phyloP scores from a whole-genome alignment of 176 grass and related monocot species.

The Phyllostachys edulis region DNA sequence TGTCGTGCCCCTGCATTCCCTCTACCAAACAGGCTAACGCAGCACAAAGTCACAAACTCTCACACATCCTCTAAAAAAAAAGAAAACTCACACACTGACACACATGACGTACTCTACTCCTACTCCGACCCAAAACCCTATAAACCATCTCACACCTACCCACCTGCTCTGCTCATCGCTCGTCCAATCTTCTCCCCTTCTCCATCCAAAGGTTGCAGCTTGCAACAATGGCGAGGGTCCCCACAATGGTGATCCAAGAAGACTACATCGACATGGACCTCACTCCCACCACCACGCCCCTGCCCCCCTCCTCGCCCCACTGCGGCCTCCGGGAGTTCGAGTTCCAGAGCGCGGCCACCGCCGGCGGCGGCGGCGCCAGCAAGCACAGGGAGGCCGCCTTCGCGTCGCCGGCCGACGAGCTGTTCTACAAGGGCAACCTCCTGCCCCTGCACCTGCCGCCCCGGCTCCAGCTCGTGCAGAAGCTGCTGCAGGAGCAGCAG shows the following conservation, averaged over 20 bases:
- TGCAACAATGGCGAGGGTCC: slow-evolving; percentile 46
- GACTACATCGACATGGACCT: slow-evolving; percentile 96
- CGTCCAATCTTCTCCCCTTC: not conserved
- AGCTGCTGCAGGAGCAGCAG: slow-evolving; percentile 54
- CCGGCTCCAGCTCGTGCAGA: slow-evolving; percentile 72
- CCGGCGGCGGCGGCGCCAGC: not conserved
- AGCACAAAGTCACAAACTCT: not conserved
- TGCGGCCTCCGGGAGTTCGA: slow-evolving; percentile 52
- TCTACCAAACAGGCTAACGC: not conserved
- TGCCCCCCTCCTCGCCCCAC: slow-evolving; percentile 33
- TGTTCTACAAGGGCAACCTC: slow-evolving; percentile 94
- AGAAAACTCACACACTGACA: too few species aligned
- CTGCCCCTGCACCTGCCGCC: slow-evolving; percentile 79
- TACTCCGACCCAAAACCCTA: slow-evolving; percentile 9
- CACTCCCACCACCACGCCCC: slow-evolving; percentile 26
- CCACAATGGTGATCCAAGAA: slow-evolving; percentile 56
- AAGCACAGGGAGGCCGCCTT: slow-evolving; percentile 13
- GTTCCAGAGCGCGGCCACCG: slow-evolving; percentile 45
- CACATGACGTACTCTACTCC: too few species aligned
- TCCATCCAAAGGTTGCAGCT: not conserved
- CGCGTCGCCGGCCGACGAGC: slow-evolving; percentile 80
- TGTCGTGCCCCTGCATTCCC: not conserved
- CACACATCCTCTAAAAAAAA: not conserved
- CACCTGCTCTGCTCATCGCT: not conserved
- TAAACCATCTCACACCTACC: slow-evolving; percentile 14